A percentile compares a stretch with the other conserved stretches of the same genome.
Evolutionary conservation across 768 basidiomycete species (phyloP).

Genomic region (Lactifluus piperatus): DNA sequence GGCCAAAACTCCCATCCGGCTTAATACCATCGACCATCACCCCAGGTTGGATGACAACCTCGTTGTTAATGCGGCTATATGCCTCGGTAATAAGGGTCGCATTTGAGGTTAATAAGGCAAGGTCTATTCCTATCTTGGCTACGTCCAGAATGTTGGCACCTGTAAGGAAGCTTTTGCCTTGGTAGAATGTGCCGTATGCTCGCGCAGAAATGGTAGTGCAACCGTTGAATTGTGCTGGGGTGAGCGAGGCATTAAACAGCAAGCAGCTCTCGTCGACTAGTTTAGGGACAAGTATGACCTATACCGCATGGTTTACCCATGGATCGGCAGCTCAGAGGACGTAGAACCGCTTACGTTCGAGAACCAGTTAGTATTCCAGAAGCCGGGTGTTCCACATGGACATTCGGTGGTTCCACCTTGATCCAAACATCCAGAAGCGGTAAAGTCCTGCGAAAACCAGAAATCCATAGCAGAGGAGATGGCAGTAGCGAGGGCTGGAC

Average conservation of each 20-base stretch:
- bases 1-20: conserved; percentile 34
- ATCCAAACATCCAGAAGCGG: conserved; percentile 24
- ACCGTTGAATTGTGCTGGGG: conserved; percentile 1
- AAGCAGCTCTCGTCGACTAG: conserved; percentile 18
- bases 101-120: conserved; percentile 26
- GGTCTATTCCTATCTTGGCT: conserved; percentile 32
- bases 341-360: conserved; percentile 11
- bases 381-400: conserved; percentile 26
- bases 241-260: conserved; percentile 16
- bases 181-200: conserved; percentile 17
- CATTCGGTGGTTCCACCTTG: conserved; percentile 22
- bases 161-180: conserved; percentile 35
- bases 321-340: background rate
- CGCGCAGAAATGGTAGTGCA: conserved; percentile 16
- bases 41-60: conserved; percentile 41
- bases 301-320: background rate
- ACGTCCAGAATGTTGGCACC: conserved; percentile 64
- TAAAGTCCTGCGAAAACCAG: conserved; percentile 28
- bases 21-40: conserved; percentile 52
- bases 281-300: conserved; percentile 19
- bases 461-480: conserved; percentile 24
- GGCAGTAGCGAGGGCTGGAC: conserved; percentile 16
- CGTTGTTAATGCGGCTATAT: conserved; percentile 41
- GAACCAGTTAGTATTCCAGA: conserved; percentile 21
- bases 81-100: conserved; percentile 39